Conservation (phyloP, 305 asterid genomes). For the Rubia occidens region DNA sequence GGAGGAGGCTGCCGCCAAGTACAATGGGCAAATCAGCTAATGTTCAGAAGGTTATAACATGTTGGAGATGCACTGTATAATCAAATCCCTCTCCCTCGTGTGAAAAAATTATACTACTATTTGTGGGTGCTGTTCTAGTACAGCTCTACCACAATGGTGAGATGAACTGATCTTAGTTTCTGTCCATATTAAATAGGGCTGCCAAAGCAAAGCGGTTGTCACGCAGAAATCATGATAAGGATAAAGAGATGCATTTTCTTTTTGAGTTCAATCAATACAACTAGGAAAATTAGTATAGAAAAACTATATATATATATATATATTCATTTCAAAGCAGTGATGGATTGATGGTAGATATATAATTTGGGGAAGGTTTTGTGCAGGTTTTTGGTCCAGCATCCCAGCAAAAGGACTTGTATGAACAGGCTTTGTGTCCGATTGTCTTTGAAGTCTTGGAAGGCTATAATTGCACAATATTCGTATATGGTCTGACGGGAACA, state of each 20-base stretch:
- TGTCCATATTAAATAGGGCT: conserved; percentile 22
- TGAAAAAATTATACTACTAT: background rate
- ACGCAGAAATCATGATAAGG: conserved; percentile 24
- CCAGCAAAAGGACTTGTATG: conserved; percentile 71
- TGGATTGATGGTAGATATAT: too few relatives aligned
- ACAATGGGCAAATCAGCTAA: conserved; percentile 42
- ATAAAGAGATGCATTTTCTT: too few relatives aligned
- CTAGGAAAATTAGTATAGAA: too few relatives aligned
- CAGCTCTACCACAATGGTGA: background rate
- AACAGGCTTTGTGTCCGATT: conserved; percentile 73
- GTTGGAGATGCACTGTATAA: background rate
- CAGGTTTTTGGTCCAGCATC: too few relatives aligned
- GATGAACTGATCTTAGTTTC: conserved; percentile 1
- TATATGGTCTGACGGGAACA: conserved; percentile 96
- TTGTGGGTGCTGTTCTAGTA: background rate
- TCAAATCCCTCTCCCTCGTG: too few relatives aligned
- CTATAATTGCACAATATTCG: conserved; percentile 92
- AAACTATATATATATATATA: too few relatives aligned
- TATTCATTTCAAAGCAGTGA: too few relatives aligned
- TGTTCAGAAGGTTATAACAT: background rate
- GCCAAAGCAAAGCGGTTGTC: conserved; percentile 24
- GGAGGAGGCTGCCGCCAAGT: conserved; percentile 27
- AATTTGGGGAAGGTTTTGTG: too few relatives aligned
- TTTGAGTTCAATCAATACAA: too few relatives aligned
- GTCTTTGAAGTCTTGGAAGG: conserved; percentile 93